Base-by-base conservation (phyloP, 306 rosid species). In the Oxytropis ochrocephala region DNA sequence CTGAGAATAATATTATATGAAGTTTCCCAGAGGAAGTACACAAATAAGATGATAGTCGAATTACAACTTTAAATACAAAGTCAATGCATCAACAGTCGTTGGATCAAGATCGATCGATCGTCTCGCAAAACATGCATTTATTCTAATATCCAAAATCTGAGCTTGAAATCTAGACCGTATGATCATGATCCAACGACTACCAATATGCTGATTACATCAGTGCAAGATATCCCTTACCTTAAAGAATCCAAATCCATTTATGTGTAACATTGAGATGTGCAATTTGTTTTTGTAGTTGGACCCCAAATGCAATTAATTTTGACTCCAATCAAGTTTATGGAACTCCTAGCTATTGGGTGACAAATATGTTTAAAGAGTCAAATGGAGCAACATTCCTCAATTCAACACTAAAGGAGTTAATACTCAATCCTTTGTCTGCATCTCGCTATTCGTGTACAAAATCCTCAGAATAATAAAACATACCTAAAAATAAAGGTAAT, bases 261-360 rank as follows among this genome's bases (percentile, higher is more conserved):
- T 74, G 38, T 1, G 42, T n/a, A 50, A 9, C 41, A 54, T 60
- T 79, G 29, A 75, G 50, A 70, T 78, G 38, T 54, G n/a, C 6
- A 11, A 41, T 17, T 24, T 24, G 56, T 73, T 33, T 35, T 66
- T 67, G 30, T 17, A 81, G 98, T 62, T 89, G 96, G 98, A 89
- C 68, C 61, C 98, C 98, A 11, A 96, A 88, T 80, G 91, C 95
- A 69, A 92, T 89, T 38, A 93, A 88, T 43, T 90, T 92, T 18
- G 61, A 80, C 80, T 81, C 89, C 7, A 39, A 79, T 30, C 80
- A 79, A 43, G 62, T 27, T 50, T 92, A 86, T 67, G 98, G 85
- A 75, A 92, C 96, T 71, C 98, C 98, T 54, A 92, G 96, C 85
- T 89, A 92, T 79, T 92, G 96, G 96, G 76, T 86, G 76, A 87